Percentiles rank a stretch among this genome's conserved stretches.
Evolutionary conservation across 306 rosid species (phyloP).

Genomic region (Leucaena leucocephala): DNA sequence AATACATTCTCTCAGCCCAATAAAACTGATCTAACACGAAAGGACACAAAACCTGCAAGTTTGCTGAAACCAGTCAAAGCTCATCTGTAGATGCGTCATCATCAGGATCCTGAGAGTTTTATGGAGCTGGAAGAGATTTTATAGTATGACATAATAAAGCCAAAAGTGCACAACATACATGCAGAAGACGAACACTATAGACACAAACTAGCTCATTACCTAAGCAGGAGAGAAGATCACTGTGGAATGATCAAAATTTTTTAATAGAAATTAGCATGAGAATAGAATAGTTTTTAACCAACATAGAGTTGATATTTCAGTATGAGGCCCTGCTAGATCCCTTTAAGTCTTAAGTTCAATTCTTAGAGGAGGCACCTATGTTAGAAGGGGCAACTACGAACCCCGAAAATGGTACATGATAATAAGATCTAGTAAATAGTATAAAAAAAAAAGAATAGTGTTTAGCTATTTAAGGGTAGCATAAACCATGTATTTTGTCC

Average conservation of each 20-base stretch:
- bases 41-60: slow-evolving; percentile 75
- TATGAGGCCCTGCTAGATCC: too few species aligned
- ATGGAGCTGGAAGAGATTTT: neutral
- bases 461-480: too few species aligned
- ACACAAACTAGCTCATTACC: neutral
- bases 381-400: too few species aligned
- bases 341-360: too few species aligned
- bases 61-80: slow-evolving; percentile 35
- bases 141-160: neutral
- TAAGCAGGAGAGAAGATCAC: neutral
- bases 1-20: slow-evolving; percentile 88
- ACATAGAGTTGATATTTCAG: too few species aligned
- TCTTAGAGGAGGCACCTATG: too few species aligned
- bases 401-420: too few species aligned
- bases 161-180: slow-evolving; percentile 7
- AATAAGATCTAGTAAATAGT: too few species aligned
- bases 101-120: slow-evolving; percentile 3
- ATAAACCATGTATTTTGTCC: too few species aligned
- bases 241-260: neutral
- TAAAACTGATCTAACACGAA: slow-evolving; percentile 82
- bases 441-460: too few species aligned
- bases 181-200: neutral
- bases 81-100: slow-evolving; percentile 4
- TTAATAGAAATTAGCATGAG: too few species aligned
- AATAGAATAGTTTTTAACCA: too few species aligned